These are phyloP conservation scores for Oehlia diaphana DNA, from an alignment of 192 early-diverging fungal genomes.

Conservation along the genomic window DNA sequence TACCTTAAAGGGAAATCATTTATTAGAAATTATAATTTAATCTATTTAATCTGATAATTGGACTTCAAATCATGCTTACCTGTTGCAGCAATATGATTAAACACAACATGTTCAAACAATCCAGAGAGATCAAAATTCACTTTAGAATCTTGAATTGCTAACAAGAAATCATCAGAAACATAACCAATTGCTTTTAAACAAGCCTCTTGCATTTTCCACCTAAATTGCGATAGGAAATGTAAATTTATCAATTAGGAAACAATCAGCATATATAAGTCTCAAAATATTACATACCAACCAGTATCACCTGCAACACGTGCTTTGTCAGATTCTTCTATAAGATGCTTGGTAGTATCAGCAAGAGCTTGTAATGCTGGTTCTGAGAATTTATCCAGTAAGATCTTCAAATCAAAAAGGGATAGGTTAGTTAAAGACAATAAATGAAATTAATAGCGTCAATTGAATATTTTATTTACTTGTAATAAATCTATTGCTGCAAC, in stretches of 20 bases:
- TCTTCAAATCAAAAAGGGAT: slow-evolving; percentile 30
- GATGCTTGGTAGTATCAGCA: slow-evolving; percentile 47
- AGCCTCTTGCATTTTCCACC: slow-evolving; percentile 88
- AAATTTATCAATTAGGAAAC: not conserved
- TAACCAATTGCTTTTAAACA: slow-evolving; percentile 76
- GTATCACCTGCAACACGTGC: slow-evolving; percentile 48
- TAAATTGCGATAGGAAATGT: not conserved
- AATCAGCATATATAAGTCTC: slow-evolving; percentile 3
- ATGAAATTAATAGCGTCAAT: not conserved
- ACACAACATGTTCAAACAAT: slow-evolving; percentile 81
- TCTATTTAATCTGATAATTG: not conserved
- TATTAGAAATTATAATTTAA: not conserved
- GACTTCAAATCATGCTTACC: slow-evolving; percentile 38
- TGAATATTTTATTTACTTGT: slow-evolving; percentile 37
- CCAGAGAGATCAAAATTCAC: slow-evolving; percentile 69
- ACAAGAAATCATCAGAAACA: slow-evolving; percentile 58
- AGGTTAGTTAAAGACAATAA: not conserved
- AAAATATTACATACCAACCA: slow-evolving; percentile 48
- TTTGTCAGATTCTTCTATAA: slow-evolving; percentile 53
- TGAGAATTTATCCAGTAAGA: slow-evolving; percentile 58
- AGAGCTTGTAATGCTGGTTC: slow-evolving; percentile 55
- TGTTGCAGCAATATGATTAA: slow-evolving; percentile 61
- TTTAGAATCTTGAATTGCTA: slow-evolving; percentile 48
- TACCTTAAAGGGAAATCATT: slow-evolving; percentile 40
- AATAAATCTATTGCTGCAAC: slow-evolving; percentile 80